These are phyloP conservation scores for Aspergillus texensis DNA, from an alignment of 2,329 filamentous ascomycete species.

Conservation along the genomic window DNA sequence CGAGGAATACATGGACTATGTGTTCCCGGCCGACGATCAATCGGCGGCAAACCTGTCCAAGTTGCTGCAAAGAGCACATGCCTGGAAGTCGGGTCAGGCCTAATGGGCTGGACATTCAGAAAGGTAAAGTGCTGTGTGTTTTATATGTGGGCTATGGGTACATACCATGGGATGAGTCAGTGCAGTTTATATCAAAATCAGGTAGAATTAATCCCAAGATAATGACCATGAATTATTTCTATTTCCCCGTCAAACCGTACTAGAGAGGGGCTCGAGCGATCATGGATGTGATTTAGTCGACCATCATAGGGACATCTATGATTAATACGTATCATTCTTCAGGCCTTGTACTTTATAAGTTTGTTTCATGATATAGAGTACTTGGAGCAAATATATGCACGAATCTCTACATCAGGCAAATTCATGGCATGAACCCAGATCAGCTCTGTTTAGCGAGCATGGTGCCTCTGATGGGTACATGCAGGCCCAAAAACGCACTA, in stretches of 20 bases:
- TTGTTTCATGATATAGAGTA: too few species aligned
- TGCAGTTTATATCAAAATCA: neutral
- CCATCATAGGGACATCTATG: too few species aligned
- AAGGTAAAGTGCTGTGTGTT: neutral
- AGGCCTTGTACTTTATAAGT: too few species aligned
- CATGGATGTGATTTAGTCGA: too few species aligned
- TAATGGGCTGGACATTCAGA: neutral
- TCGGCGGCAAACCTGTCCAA: slow-evolving; percentile 81
- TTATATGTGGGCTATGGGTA: neutral
- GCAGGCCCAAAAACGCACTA: too few species aligned
- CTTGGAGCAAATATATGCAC: too few species aligned
- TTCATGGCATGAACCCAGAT: too few species aligned
- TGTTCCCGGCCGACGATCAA: slow-evolving; percentile 94
- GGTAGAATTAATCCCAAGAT: neutral
- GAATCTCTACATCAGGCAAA: too few species aligned
- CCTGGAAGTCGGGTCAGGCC: slow-evolving; percentile 70
- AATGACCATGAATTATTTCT: neutral
- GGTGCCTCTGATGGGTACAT: too few species aligned
- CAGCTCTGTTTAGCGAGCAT: too few species aligned
- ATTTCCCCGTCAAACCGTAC: neutral
- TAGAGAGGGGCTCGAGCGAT: neutral
- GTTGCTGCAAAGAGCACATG: slow-evolving; percentile 80
- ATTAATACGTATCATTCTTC: too few species aligned
- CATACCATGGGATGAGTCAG: neutral
- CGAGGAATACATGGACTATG: slow-evolving; percentile 96